Conservation (phyloP, 1,284 basidiomycete genomes). For the Marasmius tenuissimus region DNA sequence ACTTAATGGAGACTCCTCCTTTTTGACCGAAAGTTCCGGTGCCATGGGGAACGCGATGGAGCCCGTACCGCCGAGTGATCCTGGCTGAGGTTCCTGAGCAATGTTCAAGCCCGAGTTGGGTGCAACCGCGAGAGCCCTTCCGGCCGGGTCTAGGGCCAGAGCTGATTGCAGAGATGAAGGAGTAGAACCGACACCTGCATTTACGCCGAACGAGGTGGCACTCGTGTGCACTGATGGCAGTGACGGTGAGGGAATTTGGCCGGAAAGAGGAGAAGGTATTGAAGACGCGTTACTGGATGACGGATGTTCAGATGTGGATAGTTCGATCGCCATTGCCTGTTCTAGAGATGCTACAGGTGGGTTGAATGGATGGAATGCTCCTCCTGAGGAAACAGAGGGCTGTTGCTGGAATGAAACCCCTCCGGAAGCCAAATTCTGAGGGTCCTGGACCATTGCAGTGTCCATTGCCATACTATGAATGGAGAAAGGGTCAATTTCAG, state of each 20-base stretch:
- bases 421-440: constrained; percentile 25
- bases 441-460: constrained; percentile 30
- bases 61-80: neutral
- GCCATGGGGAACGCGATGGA: neutral
- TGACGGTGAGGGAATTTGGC: constrained; percentile 40
- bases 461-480: constrained; percentile 25
- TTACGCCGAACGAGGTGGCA: constrained; percentile 33
- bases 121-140: constrained; percentile 34
- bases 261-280: constrained; percentile 34
- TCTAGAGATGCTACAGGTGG: constrained; percentile 22
- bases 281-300: constrained; percentile 38
- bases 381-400: constrained; percentile 15
- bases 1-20: constrained; percentile 15
- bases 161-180: constrained; percentile 49
- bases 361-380: neutral
- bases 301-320: constrained; percentile 14
- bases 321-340: constrained; percentile 29
- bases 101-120: constrained; percentile 17
- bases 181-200: constrained; percentile 17
- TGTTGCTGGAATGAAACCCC: no score
- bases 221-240: constrained; percentile 27
- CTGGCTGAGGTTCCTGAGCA: neutral
- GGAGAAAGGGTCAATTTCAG: neutral
- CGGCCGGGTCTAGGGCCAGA: constrained; percentile 35
- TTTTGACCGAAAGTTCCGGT: neutral